Evolutionary conservation across 208 protist species (phyloP), one percentile per base, ranked within the genome.

Genomic region (Naegleria gruberi): DNA sequence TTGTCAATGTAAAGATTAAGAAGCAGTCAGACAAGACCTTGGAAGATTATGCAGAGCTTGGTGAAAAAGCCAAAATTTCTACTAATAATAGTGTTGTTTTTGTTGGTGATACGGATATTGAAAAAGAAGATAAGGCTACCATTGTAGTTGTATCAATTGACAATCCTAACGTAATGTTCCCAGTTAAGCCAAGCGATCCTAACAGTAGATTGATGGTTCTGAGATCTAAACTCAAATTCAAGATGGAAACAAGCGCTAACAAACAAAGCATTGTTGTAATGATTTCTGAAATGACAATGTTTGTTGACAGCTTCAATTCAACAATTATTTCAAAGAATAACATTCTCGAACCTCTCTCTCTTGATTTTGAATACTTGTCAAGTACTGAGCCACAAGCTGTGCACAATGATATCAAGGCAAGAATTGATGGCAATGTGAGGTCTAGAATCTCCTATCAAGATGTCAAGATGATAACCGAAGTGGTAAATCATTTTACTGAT

Each of bases 391-490:
- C 10, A 5, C 26, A 30, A 7, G 19, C 30, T 1, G 55, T 87
- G 12, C 6, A 55, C 5, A 88, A 4, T 26, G 15, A 57, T 26
- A 10, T 65, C 43, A 88, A 46, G 6, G 84, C 41, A 7, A 19
- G 26, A 19, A 12, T 65, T 6, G n/a, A 65, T 51, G 30, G 17
- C 23, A 51, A 65, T 4, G 42, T 65, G 26, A 45, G 42, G 12
- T 8, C 34, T 12, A 51, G 83, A 87, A 26, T 87, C 19, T 34
- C 84, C 5, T 88, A 88, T 65, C 84, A 88, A 88, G 84, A 88
- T 65, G 84, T 88, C 7, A 88, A 88, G 30, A 88, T 88, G 84
- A 88, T 88, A 19, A 88, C 43, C 26, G 12, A 55, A 88, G 34
- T 88, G 23, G 84, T 65, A 10, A 34, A 88, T 30, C 2, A 23